Evolutionary conservation across 2,329 filamentous ascomycete species (phyloP), one percentile per base, ranked within the genome.

Genomic region (Colletotrichum brevisporum): DNA sequence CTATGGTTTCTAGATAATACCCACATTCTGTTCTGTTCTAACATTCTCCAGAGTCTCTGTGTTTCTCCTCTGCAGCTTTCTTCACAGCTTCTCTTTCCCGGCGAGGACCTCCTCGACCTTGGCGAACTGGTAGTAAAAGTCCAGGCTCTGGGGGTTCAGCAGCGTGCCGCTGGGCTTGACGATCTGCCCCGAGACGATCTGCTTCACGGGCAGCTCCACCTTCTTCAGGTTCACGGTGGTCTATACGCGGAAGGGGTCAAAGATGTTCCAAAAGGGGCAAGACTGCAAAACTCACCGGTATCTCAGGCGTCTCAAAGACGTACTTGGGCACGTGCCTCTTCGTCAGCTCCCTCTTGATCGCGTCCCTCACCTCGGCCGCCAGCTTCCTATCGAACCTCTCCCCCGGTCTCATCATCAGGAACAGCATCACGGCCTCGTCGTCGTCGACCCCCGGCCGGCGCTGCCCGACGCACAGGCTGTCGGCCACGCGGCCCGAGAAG

Each of bases 171-270:
- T 93, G 0, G 92, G 88, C 79, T 92, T 94, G 76, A 96, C 88
- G 26, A 82, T 88, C 73, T 90, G 89, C 0, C 93, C 93, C 0
- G 89, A 94, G 1, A 96, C 90, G 71, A 96, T 96, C 76, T 93
- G 91, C 81, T 96, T 96, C 36, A 96, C 91, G 0, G 93, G 93
- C 60, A 96, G 75, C 78, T 96, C 93, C 4, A 96, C 93, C 79
- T 96, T 96, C 78, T 96, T 96, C 57, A 93, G 80, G 76, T 95
- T 96, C 71, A 96, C 90, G 0, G 93, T 96, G 0, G 90, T 92
- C 90, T 94, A n/a, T 26, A 36, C 31, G 31, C n/a, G n/a, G n/a
- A n/a, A n/a, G n/a, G n/a, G n/a, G n/a, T n/a, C n/a, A n/a, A n/a
- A n/a, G n/a, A n/a, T n/a, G n/a, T n/a, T n/a, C n/a, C n/a, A n/a